A percentile compares a stretch with the other conserved stretches of the same genome.
Conservation (phyloP, 202 grass and related monocot species). For the Elaeis oleifera region DNA sequence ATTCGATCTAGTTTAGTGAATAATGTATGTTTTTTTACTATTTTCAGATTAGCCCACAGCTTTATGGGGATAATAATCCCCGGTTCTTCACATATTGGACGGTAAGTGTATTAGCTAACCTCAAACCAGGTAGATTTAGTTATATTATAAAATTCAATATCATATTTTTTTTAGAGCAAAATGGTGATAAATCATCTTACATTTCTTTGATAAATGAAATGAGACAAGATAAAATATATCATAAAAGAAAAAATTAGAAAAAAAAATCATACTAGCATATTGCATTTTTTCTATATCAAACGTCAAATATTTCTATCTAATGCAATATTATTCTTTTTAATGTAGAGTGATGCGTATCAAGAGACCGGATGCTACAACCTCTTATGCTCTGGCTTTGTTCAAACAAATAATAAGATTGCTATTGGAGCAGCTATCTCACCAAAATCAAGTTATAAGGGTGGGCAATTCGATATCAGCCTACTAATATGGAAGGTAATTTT, state of each 20-base stretch:
- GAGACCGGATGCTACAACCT: conserved; percentile 93
- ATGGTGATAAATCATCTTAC: too few species aligned
- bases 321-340: not conserved
- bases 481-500: conserved; percentile 63
- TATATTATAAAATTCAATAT: too few species aligned
- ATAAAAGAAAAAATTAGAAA: not conserved
- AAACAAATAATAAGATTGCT: conserved; percentile 57
- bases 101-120: conserved; percentile 29
- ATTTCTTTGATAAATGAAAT: not conserved
- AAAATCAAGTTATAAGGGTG: conserved; percentile 27
- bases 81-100: conserved; percentile 97
- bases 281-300: too few species aligned
- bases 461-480: conserved; percentile 59
- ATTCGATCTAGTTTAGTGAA: too few species aligned
- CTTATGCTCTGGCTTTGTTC: conserved; percentile 73
- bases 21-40: too few species aligned
- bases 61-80: conserved; percentile 59
- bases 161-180: too few species aligned
- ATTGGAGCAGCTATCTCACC: conserved; percentile 71
- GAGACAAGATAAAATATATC: not conserved
- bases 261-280: not conserved
- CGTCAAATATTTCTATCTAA: too few species aligned
- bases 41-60: conserved; percentile 55
- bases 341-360: conserved; percentile 76
- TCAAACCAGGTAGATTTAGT: not conserved